These are phyloP conservation scores for Ascochyta pisi DNA, from an alignment of 2,329 filamentous ascomycete genomes.

Conservation along the genomic window DNA sequence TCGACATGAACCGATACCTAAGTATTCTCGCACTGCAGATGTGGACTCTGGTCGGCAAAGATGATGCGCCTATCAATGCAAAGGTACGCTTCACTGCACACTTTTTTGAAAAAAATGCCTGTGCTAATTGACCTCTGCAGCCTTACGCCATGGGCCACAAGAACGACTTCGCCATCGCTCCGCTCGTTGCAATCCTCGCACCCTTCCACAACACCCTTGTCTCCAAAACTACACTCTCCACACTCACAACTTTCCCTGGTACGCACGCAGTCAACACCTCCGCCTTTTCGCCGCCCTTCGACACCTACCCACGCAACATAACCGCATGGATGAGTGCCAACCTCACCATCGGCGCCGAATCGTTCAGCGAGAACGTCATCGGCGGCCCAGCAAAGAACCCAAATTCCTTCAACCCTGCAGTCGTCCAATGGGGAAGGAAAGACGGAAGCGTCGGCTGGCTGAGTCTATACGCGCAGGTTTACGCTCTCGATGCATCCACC, in stretches of 20 bases:
- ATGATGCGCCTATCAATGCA: constrained; percentile 44
- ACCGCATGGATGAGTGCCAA: constrained; percentile 64
- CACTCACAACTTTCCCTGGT: constrained; percentile 58
- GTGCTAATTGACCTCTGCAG: constrained; percentile 31
- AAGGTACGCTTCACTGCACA: constrained; percentile 28
- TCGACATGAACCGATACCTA: constrained; percentile 68
- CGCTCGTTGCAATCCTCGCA: constrained; percentile 63
- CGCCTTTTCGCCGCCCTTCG: constrained; percentile 65
- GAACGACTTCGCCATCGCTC: constrained; percentile 65
- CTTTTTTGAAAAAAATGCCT: neutral
- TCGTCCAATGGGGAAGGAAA: constrained; percentile 63
- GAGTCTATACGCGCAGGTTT: constrained; percentile 37
- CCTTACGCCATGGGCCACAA: constrained; percentile 64
- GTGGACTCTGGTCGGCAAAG: constrained; percentile 64
- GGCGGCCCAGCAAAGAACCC: constrained; percentile 63
- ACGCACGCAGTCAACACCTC: constrained; percentile 62
- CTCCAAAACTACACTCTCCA: constrained; percentile 47
- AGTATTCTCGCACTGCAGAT: constrained; percentile 65
- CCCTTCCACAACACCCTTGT: constrained; percentile 58
- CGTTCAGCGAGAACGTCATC: constrained; percentile 62
- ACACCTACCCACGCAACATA: constrained; percentile 64
- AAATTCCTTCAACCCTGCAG: constrained; percentile 64
- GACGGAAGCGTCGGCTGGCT: constrained; percentile 41
- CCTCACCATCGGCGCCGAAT: constrained; percentile 67
- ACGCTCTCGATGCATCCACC: constrained; percentile 30